Evolutionary conservation across 106 monocot genomes (phyloP).

Genomic region (Alisma plantagoaquatica): DNA sequence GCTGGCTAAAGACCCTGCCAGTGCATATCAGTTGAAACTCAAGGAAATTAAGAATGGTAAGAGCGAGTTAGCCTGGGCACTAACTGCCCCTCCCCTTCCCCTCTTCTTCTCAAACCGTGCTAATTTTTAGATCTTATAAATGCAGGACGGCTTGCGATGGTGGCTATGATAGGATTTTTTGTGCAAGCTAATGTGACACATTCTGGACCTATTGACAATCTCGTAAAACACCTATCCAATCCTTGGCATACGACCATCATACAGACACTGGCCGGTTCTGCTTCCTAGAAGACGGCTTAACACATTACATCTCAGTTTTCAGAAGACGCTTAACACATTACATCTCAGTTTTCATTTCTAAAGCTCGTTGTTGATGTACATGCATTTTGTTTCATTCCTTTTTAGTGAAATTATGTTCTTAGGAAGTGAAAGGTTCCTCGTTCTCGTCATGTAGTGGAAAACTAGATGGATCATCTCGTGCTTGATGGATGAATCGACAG

Average conservation of each 20-base stretch:
- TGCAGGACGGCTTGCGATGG: slow-evolving; percentile 73
- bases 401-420: too few species aligned
- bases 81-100: background rate
- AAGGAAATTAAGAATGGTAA: slow-evolving; percentile 91
- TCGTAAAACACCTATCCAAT: slow-evolving; percentile 56
- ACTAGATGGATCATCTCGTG: too few species aligned
- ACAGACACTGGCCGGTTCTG: slow-evolving; percentile 42
- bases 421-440: too few species aligned
- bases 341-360: too few species aligned
- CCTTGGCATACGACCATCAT: slow-evolving; percentile 64
- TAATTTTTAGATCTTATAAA: background rate
- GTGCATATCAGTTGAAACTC: slow-evolving; percentile 54
- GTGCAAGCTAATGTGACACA: slow-evolving; percentile 70
- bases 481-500: too few species aligned
- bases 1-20: slow-evolving; percentile 47
- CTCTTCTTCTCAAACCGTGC: background rate
- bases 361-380: too few species aligned
- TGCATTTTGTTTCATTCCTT: too few species aligned
- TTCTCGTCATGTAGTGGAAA: too few species aligned
- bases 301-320: too few species aligned
- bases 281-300: too few species aligned
- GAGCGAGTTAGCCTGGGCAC: too few species aligned
- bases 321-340: too few species aligned
- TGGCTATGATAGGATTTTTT: slow-evolving; percentile 72
- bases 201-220: slow-evolving; percentile 68